Percentiles rank a stretch among this genome's conserved stretches.
Conservation (phyloP, 495 filamentous ascomycete species). For the Talaromyces stipitatus region DNA sequence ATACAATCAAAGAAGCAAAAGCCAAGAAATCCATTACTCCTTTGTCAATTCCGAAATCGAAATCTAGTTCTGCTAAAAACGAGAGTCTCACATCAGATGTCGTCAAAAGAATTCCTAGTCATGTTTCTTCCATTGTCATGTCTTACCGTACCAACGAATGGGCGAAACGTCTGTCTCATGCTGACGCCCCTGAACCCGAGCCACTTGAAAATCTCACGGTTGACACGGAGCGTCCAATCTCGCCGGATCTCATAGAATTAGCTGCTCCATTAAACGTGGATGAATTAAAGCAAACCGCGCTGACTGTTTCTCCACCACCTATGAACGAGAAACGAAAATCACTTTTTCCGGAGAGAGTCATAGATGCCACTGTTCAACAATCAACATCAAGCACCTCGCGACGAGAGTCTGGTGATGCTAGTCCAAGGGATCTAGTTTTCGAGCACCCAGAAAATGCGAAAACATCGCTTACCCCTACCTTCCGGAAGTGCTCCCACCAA, state of each 20-base stretch:
- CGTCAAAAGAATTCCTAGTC: constrained; percentile 30
- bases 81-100: constrained; percentile 24
- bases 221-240: constrained; percentile 6
- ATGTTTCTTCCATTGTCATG: constrained; percentile 60
- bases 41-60: background rate
- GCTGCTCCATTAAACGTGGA: constrained; percentile 56
- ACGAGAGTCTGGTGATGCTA: background rate
- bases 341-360: background rate
- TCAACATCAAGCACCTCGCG: background rate
- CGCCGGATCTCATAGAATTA: constrained; percentile 31
- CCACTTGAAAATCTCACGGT: constrained; percentile 27
- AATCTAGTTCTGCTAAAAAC: constrained; percentile 17
- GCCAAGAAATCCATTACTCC: background rate
- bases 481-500: background rate
- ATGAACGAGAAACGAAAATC: constrained; percentile 17
- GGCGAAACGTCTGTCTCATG: constrained; percentile 79
- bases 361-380: background rate
- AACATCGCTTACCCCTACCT: background rate
- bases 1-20: background rate
- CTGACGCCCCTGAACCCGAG: constrained; percentile 70
- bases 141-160: constrained; percentile 93
- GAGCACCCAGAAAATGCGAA: background rate
- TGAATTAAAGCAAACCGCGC: constrained; percentile 63
- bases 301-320: constrained; percentile 36
- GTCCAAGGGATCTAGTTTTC: background rate